Evolutionary conservation across 805 yeast genomes (phyloP).

Genomic region (Yamadazyma tumulicola): DNA sequence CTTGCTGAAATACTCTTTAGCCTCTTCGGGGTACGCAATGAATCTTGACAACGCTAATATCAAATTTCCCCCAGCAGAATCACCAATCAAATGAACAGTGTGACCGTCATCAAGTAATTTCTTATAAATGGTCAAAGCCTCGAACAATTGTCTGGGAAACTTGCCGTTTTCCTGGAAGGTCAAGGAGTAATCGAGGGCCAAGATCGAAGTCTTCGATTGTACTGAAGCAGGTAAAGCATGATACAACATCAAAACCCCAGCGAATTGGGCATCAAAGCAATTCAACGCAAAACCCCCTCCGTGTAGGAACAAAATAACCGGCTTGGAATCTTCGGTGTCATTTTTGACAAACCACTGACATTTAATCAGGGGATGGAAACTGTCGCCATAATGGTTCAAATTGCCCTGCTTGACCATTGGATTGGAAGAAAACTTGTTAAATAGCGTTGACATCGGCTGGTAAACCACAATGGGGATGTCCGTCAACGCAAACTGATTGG

Average conservation of each 20-base stretch:
- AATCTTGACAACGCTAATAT: constrained; percentile 17
- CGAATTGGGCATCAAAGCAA: constrained; percentile 29
- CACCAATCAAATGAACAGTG: constrained; percentile 36
- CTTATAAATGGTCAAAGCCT: constrained; percentile 26
- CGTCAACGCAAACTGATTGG: constrained; percentile 17
- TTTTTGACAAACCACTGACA: constrained; percentile 34
- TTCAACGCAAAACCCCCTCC: constrained; percentile 35
- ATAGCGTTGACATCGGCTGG: constrained; percentile 17
- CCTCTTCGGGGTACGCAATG: constrained; percentile 31
- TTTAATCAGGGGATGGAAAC: constrained; percentile 18
- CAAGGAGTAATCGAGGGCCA: constrained; percentile 30
- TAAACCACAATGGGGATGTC: constrained; percentile 22
- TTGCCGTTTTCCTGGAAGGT: constrained; percentile 24
- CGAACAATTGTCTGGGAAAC: constrained; percentile 31
- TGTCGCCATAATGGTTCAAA: constrained; percentile 14
- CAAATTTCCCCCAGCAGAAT: constrained; percentile 43
- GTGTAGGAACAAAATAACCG: constrained; percentile 28
- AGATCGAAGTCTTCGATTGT: constrained; percentile 20
- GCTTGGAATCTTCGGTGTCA: constrained; percentile 14
- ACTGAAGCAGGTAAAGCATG: constrained; percentile 19
- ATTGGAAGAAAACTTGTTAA: constrained; percentile 11
- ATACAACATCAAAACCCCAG: constrained; percentile 25
- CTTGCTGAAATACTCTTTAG: constrained; percentile 18
- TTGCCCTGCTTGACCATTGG: constrained; percentile 10
- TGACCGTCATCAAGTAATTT: constrained; percentile 19